Percentiles rank a stretch among this genome's conserved stretches.
These are phyloP conservation scores for Lachnellula willkommii DNA, from an alignment of 2,329 filamentous ascomycete genomes.

Conservation along the genomic window DNA sequence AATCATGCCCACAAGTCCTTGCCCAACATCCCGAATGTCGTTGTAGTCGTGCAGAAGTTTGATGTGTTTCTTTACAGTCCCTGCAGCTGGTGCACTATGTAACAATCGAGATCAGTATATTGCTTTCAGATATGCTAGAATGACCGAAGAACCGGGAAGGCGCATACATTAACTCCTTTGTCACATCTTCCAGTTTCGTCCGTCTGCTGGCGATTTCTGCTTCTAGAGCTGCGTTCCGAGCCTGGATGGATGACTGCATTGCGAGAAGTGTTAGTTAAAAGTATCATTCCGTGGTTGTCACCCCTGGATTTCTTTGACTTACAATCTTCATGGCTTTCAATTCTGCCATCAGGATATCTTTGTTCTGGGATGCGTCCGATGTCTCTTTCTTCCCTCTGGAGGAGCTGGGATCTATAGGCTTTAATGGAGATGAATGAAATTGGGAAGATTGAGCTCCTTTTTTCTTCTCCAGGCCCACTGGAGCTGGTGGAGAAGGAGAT, in stretches of 20 bases:
- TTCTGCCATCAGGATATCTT: conserved; percentile 25
- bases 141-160: background rate
- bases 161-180: conserved; percentile 30
- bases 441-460: background rate
- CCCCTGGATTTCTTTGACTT: conserved; percentile 3
- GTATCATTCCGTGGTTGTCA: too few species aligned
- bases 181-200: conserved; percentile 34
- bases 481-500: background rate
- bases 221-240: conserved; percentile 42
- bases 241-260: conserved; percentile 32
- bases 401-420: background rate
- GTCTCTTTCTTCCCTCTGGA: background rate
- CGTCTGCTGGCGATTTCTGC: conserved; percentile 26
- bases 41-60: conserved; percentile 63
- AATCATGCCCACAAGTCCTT: conserved; percentile 61
- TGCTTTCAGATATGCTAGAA: background rate
- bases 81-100: conserved; percentile 31
- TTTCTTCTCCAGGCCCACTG: background rate
- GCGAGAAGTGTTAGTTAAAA: conserved; percentile 27
- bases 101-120: background rate
- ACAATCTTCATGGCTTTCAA: conserved; percentile 30
- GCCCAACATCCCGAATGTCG: conserved; percentile 63
- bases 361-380: conserved; percentile 11
- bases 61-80: conserved; percentile 58
- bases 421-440: background rate